phyloP scores from a whole-genome alignment of 345 rosid species.

The Arabidopsis suecica region DNA sequence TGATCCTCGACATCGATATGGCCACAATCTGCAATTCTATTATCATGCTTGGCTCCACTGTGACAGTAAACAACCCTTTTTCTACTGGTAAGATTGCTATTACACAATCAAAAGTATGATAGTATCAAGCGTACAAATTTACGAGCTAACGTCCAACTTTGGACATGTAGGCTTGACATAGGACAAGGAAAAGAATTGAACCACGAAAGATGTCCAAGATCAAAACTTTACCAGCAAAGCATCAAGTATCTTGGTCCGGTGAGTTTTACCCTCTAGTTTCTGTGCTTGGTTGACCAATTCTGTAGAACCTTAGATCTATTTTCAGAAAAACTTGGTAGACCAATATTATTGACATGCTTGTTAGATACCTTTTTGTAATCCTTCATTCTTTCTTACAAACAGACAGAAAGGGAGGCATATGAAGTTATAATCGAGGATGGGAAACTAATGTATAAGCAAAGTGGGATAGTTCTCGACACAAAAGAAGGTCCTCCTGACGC shows the following conservation, averaged over 20 bases:
- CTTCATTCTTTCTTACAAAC: slow-evolving; percentile 24
- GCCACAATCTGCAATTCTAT: slow-evolving; percentile 93
- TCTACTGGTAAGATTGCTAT: slow-evolving; percentile 66
- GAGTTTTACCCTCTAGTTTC: slow-evolving; percentile 46
- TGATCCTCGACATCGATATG: slow-evolving; percentile 96
- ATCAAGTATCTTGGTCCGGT: slow-evolving; percentile 97
- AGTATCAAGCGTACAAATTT: slow-evolving; percentile 3
- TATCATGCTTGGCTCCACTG: slow-evolving; percentile 87
- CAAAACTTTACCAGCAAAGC: slow-evolving; percentile 85
- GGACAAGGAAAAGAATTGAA: slow-evolving; percentile 79
- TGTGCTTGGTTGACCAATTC: slow-evolving; percentile 19
- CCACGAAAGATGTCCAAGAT: slow-evolving; percentile 72
- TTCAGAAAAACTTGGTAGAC: slow-evolving; percentile 4
- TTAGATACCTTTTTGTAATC: background rate
- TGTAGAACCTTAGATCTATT: slow-evolving; percentile 3
- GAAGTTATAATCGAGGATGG: slow-evolving; percentile 64
- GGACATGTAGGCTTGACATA: slow-evolving; percentile 77
- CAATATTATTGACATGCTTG: background rate
- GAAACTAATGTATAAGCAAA: slow-evolving; percentile 60
- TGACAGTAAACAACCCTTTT: slow-evolving; percentile 82
- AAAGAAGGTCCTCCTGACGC: slow-evolving; percentile 59
- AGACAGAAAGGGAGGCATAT: slow-evolving; percentile 71
- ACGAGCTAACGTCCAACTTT: slow-evolving; percentile 34
- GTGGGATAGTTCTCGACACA: slow-evolving; percentile 65
- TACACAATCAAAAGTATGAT: slow-evolving; percentile 25